phyloP scores from a whole-genome alignment of 768 basidiomycete genomes.

The Xerocomus brunneocitrinus region DNA sequence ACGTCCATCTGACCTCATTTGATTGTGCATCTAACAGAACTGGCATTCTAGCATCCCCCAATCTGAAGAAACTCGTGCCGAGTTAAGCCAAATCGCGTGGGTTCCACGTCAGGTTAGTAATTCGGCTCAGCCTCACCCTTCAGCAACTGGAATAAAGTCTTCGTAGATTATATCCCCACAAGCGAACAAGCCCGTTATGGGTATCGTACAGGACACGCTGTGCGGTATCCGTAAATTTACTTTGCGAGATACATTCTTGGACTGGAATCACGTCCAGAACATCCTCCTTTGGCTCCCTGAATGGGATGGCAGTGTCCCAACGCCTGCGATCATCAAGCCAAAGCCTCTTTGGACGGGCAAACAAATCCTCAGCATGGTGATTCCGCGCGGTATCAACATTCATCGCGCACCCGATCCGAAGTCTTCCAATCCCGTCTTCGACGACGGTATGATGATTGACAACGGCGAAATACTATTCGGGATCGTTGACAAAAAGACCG shows the following conservation, averaged over 20 bases:
- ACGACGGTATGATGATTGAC: slow-evolving; percentile 94
- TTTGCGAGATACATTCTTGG: slow-evolving; percentile 89
- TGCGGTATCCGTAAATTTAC: slow-evolving; percentile 98
- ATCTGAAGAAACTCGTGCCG: slow-evolving; percentile 96
- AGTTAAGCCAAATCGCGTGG: slow-evolving; percentile 98
- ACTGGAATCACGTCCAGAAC: slow-evolving; percentile 95
- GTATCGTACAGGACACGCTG: slow-evolving; percentile 97
- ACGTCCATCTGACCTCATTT: slow-evolving; percentile 35
- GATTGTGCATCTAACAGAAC: slow-evolving; percentile 5
- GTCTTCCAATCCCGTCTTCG: slow-evolving; percentile 75
- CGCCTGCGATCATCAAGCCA: slow-evolving; percentile 92
- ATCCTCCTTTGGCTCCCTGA: slow-evolving; percentile 97
- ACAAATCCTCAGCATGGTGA: slow-evolving; percentile 87
- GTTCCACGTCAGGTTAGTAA: slow-evolving; percentile 83
- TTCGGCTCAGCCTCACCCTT: background rate
- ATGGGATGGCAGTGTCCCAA: slow-evolving; percentile 93
- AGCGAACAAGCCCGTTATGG: slow-evolving; percentile 99
- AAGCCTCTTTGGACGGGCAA: slow-evolving; percentile 98
- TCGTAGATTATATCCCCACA: slow-evolving; percentile 95
- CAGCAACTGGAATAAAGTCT: background rate
- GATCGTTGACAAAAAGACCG: slow-evolving; percentile 98
- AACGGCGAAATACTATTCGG: slow-evolving; percentile 95
- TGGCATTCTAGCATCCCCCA: slow-evolving; percentile 76
- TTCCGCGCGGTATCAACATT: slow-evolving; percentile 95
- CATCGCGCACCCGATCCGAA: slow-evolving; percentile 75